Conservation (phyloP, 768 basidiomycete species). For the Mycena polygramma region DNA sequence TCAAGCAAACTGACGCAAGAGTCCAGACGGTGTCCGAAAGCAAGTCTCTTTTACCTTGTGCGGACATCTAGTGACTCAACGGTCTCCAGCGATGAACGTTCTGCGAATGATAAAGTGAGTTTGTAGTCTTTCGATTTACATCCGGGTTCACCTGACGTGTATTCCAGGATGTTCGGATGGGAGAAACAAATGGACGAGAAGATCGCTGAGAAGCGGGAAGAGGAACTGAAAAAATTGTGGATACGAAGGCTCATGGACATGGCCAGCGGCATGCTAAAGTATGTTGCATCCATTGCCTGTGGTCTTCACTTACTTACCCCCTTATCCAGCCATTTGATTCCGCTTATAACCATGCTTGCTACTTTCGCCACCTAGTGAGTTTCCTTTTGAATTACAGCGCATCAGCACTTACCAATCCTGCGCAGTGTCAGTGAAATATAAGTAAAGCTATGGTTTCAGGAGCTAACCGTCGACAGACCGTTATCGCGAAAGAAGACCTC, state of each 20-base stretch:
- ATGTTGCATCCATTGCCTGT: constrained; percentile 30
- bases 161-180: constrained; percentile 68
- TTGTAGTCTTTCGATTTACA: too few relatives aligned
- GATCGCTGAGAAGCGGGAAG: constrained; percentile 70
- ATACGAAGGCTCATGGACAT: constrained; percentile 66
- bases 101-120: constrained; percentile 73
- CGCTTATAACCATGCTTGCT: too few relatives aligned
- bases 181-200: constrained; percentile 68
- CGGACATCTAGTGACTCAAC: background rate
- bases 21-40: constrained; percentile 75
- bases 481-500: constrained; percentile 56
- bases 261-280: constrained; percentile 59
- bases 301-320: background rate
- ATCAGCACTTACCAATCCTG: background rate
- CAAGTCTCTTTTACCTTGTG: constrained; percentile 46
- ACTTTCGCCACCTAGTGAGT: constrained; percentile 33
- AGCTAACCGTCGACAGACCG: constrained; percentile 43
- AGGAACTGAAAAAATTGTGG: constrained; percentile 65
- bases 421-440: constrained; percentile 29
- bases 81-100: constrained; percentile 63
- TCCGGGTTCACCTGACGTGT: background rate
- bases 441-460: background rate
- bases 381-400: too few relatives aligned
- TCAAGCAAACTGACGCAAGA: constrained; percentile 72
- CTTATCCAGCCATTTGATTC: background rate